phyloP scores from a whole-genome alignment of 1,284 basidiomycete species.

The Fomitopsis palustris region DNA sequence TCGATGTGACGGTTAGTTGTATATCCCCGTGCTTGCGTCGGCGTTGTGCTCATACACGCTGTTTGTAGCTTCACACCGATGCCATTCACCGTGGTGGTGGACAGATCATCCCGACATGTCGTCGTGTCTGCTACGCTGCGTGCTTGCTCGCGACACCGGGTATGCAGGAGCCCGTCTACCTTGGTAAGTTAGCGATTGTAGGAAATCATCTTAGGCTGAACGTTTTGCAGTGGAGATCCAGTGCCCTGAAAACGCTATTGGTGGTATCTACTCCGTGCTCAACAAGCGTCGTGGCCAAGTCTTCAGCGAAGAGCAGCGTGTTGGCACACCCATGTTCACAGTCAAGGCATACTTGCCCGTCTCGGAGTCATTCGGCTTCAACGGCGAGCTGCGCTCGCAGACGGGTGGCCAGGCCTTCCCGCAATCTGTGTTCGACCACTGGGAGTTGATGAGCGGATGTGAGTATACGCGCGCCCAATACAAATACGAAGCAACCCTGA shows the following conservation, averaged over 20 bases:
- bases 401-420: slow-evolving; percentile 99
- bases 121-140: slow-evolving; percentile 96
- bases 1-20: slow-evolving; percentile 85
- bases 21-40: neutral
- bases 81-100: slow-evolving; percentile 99
- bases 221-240: slow-evolving; percentile 83
- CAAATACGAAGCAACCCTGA: slow-evolving; percentile 7
- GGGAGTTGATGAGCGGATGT: slow-evolving; percentile 84
- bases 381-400: slow-evolving; percentile 89
- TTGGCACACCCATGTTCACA: slow-evolving; percentile 99
- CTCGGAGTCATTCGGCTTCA: slow-evolving; percentile 98
- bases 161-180: slow-evolving; percentile 97
- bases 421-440: slow-evolving; percentile 93
- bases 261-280: slow-evolving; percentile 94
- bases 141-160: slow-evolving; percentile 88
- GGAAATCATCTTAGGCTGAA: neutral
- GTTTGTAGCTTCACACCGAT: slow-evolving; percentile 85
- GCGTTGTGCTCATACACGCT: neutral
- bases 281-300: slow-evolving; percentile 99
- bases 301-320: slow-evolving; percentile 95
- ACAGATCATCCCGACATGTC: slow-evolving; percentile 96
- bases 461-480: slow-evolving; percentile 30
- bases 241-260: slow-evolving; percentile 96
- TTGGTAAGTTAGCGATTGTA: slow-evolving; percentile 45
- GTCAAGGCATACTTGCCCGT: slow-evolving; percentile 99